Evolutionary conservation across 371 early-diverging fungal genomes (phyloP), one percentile per base, ranked within the genome.

Genomic region (Astathelohania contejeani): DNA sequence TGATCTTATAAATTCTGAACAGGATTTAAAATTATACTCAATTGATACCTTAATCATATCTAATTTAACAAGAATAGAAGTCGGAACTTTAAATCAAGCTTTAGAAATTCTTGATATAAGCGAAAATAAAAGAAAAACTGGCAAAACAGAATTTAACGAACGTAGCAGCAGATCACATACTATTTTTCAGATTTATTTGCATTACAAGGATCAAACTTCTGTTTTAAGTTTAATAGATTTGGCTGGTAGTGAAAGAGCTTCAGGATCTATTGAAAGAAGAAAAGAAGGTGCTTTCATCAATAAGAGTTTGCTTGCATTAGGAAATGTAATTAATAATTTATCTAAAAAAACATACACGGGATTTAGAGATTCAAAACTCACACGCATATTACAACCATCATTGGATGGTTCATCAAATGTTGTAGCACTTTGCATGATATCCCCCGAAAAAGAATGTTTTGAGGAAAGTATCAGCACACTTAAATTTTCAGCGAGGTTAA

Each of bases 391-490:
- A 27, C 86, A 88, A 62, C 74, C 79, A 1, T 81, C 85, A 3
- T 73, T 90, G 28, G 78, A 77, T 19, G 86, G 85, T 16, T 81
- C 81, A 56, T 79, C 85, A 0, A 76, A 82, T 3, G 77, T 83
- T 3, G 75, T 83, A 2, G 83, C 85, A 49, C 81, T 86, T 48
- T 83, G 83, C 77, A 86, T 83, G n/a, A 80, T 90, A 26, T 83
- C 85, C 1, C 87, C 87, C 0, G 79, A 81, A 0, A 75, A 74
- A 40, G 74, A 74, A 29, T 81, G 80, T 55, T 65, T 84, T 24
- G 88, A 88, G 29, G 95, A 92, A 57, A 81, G 88, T 0, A 69
- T 85, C 29, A 84, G 82, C 49, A 94, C 95, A 0, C 77, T 97
- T 26, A 81, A 88, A 39, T 95, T 93, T 67, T 95, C 92, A 18